Conservation (phyloP, 78 protist genomes). For the slime mould (Dictyostelium discoideum) region DNA sequence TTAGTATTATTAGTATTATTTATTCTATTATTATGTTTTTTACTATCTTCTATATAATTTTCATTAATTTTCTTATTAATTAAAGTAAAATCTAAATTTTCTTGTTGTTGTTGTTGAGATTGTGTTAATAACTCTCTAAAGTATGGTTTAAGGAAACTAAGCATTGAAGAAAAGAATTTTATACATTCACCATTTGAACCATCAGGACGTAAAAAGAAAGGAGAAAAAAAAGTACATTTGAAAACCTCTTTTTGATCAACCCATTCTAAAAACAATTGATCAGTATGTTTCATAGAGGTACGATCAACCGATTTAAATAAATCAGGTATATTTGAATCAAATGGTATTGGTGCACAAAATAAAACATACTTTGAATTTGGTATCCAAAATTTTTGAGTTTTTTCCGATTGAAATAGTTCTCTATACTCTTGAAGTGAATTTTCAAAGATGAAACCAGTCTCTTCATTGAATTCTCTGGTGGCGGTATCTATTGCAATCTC, state of each 20-base stretch:
- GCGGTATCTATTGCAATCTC: constrained; percentile 30
- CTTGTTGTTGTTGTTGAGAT: not conserved
- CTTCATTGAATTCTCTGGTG: constrained; percentile 45
- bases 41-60: too few relatives aligned
- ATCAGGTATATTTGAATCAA: constrained; percentile 1
- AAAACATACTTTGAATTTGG: constrained; percentile 58
- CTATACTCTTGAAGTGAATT: not conserved
- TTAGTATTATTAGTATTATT: too few relatives aligned
- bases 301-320: not conserved
- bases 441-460: constrained; percentile 22
- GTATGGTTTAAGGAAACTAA: not conserved
- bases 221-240: not conserved
- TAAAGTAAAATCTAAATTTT: not conserved
- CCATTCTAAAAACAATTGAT: constrained; percentile 59
- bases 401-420: not conserved
- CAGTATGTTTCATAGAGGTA: constrained; percentile 3
- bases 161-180: constrained; percentile 15
- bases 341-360: not conserved
- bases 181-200: constrained; percentile 20
- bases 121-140: not conserved
- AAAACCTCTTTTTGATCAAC: constrained; percentile 1
- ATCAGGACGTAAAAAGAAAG: not conserved
- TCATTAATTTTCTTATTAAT: not conserved
- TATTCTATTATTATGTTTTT: too few relatives aligned
- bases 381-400: constrained; percentile 49